Evolutionary conservation across 345 rosid genomes (phyloP).

Genomic region (Gossypium rotundifolium): DNA sequence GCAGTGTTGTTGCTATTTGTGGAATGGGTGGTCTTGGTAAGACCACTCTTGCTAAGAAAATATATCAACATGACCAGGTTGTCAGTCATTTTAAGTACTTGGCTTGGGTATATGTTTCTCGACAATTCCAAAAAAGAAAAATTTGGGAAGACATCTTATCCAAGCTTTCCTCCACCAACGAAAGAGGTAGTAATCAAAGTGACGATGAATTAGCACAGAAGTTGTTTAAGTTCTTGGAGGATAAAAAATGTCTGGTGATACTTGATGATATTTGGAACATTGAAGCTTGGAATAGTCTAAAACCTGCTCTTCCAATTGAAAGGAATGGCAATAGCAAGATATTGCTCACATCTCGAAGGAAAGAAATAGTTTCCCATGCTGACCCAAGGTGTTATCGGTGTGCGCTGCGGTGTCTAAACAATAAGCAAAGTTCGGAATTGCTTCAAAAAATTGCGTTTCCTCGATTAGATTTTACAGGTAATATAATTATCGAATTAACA

Average conservation of each 20-base stretch:
- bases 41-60: slow-evolving; percentile 34
- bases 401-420: slow-evolving; percentile 13
- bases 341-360: slow-evolving; percentile 37
- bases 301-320: slow-evolving; percentile 19
- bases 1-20: background rate
- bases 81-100: slow-evolving; percentile 16
- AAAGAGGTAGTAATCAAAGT: background rate
- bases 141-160: slow-evolving; percentile 29
- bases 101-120: too few relatives aligned
- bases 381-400: slow-evolving; percentile 14
- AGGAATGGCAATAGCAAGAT: slow-evolving; percentile 26
- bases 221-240: slow-evolving; percentile 12
- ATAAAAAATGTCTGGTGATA: too few relatives aligned
- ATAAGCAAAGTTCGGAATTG: slow-evolving; percentile 37
- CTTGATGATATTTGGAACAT: slow-evolving; percentile 38
- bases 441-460: slow-evolving; percentile 9
- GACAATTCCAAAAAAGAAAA: slow-evolving; percentile 20
- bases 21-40: slow-evolving; percentile 50
- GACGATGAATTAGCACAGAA: slow-evolving; percentile 22
- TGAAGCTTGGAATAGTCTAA: slow-evolving; percentile 28
- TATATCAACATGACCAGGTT: slow-evolving; percentile 18
- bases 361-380: slow-evolving; percentile 18
- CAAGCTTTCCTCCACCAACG: background rate
- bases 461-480: background rate
- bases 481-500: background rate